Evolutionary conservation across 768 basidiomycete genomes (phyloP).

Genomic region (Inosperma sp.): DNA sequence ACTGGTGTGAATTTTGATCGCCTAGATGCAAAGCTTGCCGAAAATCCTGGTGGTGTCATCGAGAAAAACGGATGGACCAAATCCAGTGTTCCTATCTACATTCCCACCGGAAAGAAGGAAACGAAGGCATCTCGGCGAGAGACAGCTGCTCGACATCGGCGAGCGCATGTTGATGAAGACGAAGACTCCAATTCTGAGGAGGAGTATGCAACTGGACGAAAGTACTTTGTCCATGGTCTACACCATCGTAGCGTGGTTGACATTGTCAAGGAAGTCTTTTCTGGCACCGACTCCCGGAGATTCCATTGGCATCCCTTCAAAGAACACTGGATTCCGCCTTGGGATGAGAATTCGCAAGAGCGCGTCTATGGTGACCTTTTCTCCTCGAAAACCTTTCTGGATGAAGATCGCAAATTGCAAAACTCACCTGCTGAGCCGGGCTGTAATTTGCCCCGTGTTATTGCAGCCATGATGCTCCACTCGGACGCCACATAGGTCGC

Average conservation of each 20-base stretch:
- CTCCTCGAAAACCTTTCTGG: conserved; percentile 16
- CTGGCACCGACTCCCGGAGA: conserved; percentile 12
- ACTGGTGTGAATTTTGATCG: conserved; percentile 20
- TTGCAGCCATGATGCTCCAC: conserved; percentile 9
- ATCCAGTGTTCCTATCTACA: conserved; percentile 18
- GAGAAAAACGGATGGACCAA: conserved; percentile 23
- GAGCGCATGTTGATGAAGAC: conserved; percentile 8
- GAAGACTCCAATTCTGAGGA: conserved; percentile 11
- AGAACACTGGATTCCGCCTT: conserved; percentile 22
- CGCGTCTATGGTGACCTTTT: conserved; percentile 22
- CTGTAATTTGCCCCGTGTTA: conserved; percentile 15
- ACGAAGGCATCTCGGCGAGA: conserved; percentile 15
- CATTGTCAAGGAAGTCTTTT: conserved; percentile 15
- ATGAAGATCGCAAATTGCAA: conserved; percentile 21
- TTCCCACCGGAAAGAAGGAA: conserved; percentile 21
- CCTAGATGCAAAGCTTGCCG: conserved; percentile 17
- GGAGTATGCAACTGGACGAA: conserved; percentile 7
- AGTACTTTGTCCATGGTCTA: conserved; percentile 16
- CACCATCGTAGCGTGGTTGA: conserved; percentile 21
- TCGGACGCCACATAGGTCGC: conserved; percentile 8
- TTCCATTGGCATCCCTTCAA: conserved; percentile 28
- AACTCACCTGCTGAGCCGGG: conserved; percentile 16
- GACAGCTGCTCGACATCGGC: conserved; percentile 8
- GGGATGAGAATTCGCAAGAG: conserved; percentile 11
- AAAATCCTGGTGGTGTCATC: conserved; percentile 12